A percentile compares a stretch with the other conserved stretches of the same genome.
These are phyloP conservation scores for Pisolithus thermaeus DNA, from an alignment of 1,284 basidiomycete genomes.

Conservation along the genomic window DNA sequence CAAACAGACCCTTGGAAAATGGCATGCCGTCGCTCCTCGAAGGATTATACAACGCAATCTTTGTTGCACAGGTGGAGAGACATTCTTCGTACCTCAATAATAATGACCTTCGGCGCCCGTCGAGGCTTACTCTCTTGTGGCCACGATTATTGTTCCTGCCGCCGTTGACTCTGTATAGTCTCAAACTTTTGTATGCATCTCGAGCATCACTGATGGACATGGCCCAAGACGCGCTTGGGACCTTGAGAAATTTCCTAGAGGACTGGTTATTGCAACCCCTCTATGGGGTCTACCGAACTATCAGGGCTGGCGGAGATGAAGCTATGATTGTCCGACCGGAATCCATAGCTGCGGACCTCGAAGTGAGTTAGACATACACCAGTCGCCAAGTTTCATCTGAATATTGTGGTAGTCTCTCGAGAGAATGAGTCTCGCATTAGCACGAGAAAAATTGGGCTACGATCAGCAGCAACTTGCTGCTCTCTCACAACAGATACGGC, in stretches of 20 bases:
- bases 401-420: conserved; percentile 68
- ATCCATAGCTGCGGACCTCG: conserved; percentile 74
- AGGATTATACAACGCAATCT: conserved; percentile 15
- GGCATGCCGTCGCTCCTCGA: conserved; percentile 20
- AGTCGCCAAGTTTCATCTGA: neutral
- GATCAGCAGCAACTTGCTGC: conserved; percentile 54
- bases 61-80: conserved; percentile 22
- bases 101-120: conserved; percentile 49
- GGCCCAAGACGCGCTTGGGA: conserved; percentile 61
- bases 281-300: conserved; percentile 77
- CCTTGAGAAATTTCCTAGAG: conserved; percentile 68
- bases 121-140: conserved; percentile 56
- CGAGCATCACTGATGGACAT: conserved; percentile 50
- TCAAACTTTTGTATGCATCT: conserved; percentile 45
- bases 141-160: conserved; percentile 63
- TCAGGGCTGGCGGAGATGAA: conserved; percentile 70
- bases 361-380: conserved; percentile 40
- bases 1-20: conserved; percentile 11
- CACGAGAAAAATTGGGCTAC: conserved; percentile 72
- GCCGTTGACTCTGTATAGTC: conserved; percentile 48
- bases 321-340: conserved; percentile 72
- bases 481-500: conserved; percentile 62
- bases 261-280: conserved; percentile 89
- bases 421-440: conserved; percentile 87
- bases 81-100: conserved; percentile 30